These are phyloP conservation scores for Silene uniflora DNA, from an alignment of 148 eudicot species.

Conservation along the genomic window DNA sequence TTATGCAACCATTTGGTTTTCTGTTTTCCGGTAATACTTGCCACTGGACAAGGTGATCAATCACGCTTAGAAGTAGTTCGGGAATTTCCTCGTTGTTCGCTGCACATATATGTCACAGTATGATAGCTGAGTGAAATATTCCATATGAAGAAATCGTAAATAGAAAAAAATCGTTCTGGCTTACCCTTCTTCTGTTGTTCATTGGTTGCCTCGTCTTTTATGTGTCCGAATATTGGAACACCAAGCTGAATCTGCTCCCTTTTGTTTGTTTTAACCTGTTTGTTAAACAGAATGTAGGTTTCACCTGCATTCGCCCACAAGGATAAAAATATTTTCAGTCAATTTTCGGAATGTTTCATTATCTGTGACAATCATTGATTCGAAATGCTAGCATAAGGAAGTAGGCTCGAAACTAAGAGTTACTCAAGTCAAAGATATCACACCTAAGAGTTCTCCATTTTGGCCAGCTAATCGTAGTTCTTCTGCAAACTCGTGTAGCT, in stretches of 20 bases:
- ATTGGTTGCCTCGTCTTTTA: constrained; percentile 50
- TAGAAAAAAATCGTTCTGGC: constrained; percentile 4
- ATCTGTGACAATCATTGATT: neutral
- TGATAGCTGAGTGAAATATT: neutral
- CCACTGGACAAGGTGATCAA: constrained; percentile 81
- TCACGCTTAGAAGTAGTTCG: constrained; percentile 62
- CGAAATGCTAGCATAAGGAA: neutral
- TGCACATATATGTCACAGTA: constrained; percentile 29
- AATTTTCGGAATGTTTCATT: neutral
- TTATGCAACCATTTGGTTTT: constrained; percentile 84
- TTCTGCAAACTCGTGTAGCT: constrained; percentile 56
- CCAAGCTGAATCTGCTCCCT: constrained; percentile 95
- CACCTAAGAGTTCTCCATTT: constrained; percentile 90
- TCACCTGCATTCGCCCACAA: constrained; percentile 51
- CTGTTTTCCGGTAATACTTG: constrained; percentile 69
- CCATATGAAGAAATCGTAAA: neutral
- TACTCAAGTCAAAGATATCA: constrained; percentile 6
- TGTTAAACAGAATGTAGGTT: constrained; percentile 78
- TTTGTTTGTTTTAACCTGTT: constrained; percentile 73
- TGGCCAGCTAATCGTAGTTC: constrained; percentile 85
- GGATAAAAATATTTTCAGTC: neutral
- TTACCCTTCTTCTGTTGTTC: constrained; percentile 54
- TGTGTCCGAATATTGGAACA: constrained; percentile 66
- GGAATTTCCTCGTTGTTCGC: constrained; percentile 83
- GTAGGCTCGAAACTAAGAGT: no score